Evolutionary conservation across 768 basidiomycete species (phyloP), one percentile per base, ranked within the genome.

Genomic region (Naganishia vishniacii): DNA sequence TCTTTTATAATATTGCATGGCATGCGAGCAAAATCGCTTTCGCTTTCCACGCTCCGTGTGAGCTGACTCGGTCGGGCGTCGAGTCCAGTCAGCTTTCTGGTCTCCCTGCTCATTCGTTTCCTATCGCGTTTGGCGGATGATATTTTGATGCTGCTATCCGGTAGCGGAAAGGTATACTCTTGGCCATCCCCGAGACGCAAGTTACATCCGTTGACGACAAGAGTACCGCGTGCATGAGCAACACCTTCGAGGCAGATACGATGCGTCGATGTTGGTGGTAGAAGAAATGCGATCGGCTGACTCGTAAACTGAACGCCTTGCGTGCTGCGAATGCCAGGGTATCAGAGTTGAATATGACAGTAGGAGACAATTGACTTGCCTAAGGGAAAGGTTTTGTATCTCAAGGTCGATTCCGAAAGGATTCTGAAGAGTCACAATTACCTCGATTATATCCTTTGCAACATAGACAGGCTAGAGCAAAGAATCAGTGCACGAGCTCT

Each of bases 391-490:
- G 69, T 84, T 85, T 64, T 89, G 85, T 18, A 98, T 77, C 67
- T 97, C 91, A 13, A 99, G 81, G 66, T 93, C 90, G 75, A 98
- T 94, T 3, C 89, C 83, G 75, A 87, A 94, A 1, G 91, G 90
- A 75, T 99, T 99, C 62, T 85, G 84, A n/a, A 99, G 78, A 23
- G 87, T 86, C 47, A 98, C 80, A 8, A 85, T 81, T 69, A 97
- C 83, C 69, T 98, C 92, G 31, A 91, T 79, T 3, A 79, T 77
- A 75, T 98, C 95, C 68, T 63, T 62, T 9, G 60, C 59, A 64
- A 49, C 58, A 15, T 47, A 48, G 4, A 8, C 29, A 18, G 32
- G 42, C 59, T 49, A 26, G 2, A 46, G 7, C 12, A 45, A 23
- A 23, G n/a, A 20, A 12, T 20, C 11, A 59, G 1, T 59, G 15